Conservation (phyloP, 306 rosid genomes). For the Ammopiptanthus mongolicus region DNA sequence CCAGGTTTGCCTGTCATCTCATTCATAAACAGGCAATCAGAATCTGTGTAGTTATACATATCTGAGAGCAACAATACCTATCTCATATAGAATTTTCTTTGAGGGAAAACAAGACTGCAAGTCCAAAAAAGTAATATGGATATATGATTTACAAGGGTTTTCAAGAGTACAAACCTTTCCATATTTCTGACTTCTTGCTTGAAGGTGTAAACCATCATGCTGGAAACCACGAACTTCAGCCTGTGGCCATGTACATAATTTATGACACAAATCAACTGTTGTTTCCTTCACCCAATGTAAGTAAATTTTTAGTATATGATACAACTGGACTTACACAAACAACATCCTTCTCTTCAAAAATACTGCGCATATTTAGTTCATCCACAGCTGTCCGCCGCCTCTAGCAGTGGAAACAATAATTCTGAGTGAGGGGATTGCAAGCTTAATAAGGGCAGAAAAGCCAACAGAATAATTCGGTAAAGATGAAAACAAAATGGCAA, state of each 20-base stretch:
- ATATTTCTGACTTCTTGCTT: conserved; percentile 92
- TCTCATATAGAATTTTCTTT: not conserved
- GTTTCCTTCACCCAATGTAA: not conserved
- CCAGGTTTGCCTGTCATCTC: not conserved
- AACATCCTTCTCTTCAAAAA: conserved; percentile 84
- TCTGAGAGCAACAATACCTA: not conserved
- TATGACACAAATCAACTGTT: not conserved
- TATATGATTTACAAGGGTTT: not conserved
- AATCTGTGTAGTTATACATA: not conserved
- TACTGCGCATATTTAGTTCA: conserved; percentile 88
- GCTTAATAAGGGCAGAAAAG: not conserved
- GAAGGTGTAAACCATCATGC: conserved; percentile 88
- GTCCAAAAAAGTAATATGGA: not conserved
- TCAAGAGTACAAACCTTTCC: conserved; percentile 66
- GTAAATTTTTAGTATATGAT: not conserved
- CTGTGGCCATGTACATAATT: conserved; percentile 28
- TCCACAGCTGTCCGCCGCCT: conserved; percentile 86
- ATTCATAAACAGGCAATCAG: not conserved
- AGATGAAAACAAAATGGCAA: not conserved
- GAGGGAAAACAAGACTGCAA: not conserved
- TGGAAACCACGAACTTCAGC: conserved; percentile 93
- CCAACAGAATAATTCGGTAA: not conserved
- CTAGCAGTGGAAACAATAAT: conserved; percentile 35
- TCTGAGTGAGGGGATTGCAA: conserved; percentile 16
- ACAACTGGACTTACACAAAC: conserved; percentile 55